Evolutionary conservation across 2,329 filamentous ascomycete species (phyloP).

Genomic region (Meredithiella fracta): DNA sequence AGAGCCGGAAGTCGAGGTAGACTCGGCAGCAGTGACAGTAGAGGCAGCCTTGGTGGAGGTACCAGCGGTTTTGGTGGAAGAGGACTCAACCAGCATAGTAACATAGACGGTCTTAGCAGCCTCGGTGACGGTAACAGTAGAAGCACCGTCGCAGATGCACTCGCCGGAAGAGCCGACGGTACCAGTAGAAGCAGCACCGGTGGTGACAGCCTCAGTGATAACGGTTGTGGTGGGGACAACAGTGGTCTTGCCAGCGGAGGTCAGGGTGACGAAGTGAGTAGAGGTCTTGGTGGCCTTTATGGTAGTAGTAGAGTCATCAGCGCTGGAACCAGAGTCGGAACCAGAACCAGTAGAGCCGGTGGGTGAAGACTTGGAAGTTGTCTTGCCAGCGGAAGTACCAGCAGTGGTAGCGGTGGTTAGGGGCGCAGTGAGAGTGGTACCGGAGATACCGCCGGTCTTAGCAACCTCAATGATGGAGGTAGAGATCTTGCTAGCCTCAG

Average conservation of each 20-base stretch:
- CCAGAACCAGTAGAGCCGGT: constrained; percentile 3
- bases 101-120: constrained; percentile 20
- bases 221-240: constrained; percentile 14
- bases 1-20: constrained; percentile 7
- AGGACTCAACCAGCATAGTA: constrained; percentile 15
- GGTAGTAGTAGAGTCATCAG: constrained; percentile 23
- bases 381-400: constrained; percentile 18
- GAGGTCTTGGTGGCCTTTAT: constrained; percentile 23
- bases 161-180: constrained; percentile 1
- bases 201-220: constrained; percentile 16
- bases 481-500: constrained; percentile 26
- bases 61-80: constrained; percentile 16
- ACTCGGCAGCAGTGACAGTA: constrained; percentile 7
- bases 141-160: constrained; percentile 5
- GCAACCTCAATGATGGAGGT: constrained; percentile 26
- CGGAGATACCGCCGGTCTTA: constrained; percentile 23
- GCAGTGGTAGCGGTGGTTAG: constrained; percentile 21
- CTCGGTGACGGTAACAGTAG: constrained; percentile 15
- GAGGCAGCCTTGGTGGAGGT: constrained; percentile 1
- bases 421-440: constrained; percentile 22
- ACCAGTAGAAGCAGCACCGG: constrained; percentile 16
- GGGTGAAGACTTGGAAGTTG: constrained; percentile 18
- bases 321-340: neutral
- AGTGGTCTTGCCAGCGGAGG: constrained; percentile 17
- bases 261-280: constrained; percentile 23